Evolutionary conservation across 371 early-diverging fungal genomes (phyloP).

Genomic region (Actinomucor elegans): DNA sequence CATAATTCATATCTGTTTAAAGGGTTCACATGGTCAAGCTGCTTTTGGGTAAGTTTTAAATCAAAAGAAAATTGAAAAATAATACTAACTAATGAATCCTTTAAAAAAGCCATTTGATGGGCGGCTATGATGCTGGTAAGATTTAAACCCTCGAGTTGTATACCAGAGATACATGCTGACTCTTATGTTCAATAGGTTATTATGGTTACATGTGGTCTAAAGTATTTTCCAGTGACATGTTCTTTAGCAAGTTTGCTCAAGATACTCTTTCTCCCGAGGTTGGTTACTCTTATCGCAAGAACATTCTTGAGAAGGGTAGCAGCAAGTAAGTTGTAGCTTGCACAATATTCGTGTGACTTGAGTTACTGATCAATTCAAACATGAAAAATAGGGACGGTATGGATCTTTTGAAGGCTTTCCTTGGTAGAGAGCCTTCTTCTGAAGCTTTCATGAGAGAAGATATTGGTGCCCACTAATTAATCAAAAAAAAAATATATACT

Average conservation of each 20-base stretch:
- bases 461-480: too few relatives aligned
- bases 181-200: slow-evolving; percentile 32
- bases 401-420: slow-evolving; percentile 71
- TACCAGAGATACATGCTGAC: too few relatives aligned
- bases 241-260: slow-evolving; percentile 67
- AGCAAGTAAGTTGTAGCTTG: slow-evolving; percentile 57
- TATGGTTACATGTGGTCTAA: slow-evolving; percentile 76
- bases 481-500: too few relatives aligned
- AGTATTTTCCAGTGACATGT: slow-evolving; percentile 89
- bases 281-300: slow-evolving; percentile 63
- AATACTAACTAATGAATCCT: background rate
- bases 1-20: too few relatives aligned
- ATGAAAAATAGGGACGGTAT: slow-evolving; percentile 68
- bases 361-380: too few relatives aligned
- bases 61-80: background rate
- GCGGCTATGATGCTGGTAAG: slow-evolving; percentile 78
- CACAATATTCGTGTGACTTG: too few relatives aligned
- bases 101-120: slow-evolving; percentile 76
- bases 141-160: too few relatives aligned
- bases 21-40: slow-evolving; percentile 52
- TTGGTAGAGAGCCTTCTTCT: slow-evolving; percentile 81
- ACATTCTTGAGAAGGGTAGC: slow-evolving; percentile 71
- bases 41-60: slow-evolving; percentile 41
- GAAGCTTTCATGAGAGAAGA: slow-evolving; percentile 73
- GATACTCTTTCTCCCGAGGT: slow-evolving; percentile 56